Base-by-base conservation (phyloP, 331 rosid genomes). In the Quercus tomentella region DNA sequence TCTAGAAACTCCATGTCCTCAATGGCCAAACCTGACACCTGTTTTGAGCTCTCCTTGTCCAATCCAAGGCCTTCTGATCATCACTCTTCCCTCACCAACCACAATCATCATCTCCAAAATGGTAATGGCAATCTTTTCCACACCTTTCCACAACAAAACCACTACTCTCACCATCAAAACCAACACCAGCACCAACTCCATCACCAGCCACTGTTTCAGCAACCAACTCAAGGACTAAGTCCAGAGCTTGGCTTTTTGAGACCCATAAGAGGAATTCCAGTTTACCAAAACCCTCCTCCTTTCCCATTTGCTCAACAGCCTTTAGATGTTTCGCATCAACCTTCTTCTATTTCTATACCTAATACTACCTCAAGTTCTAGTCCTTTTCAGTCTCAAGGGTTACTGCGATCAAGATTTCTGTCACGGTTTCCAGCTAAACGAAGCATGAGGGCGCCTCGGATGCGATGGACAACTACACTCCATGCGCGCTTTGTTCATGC, bases 401-500 rank as follows among this genome's bases (percentile, higher is more conserved):
- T 91, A 82, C 86, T 93, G 89, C 79, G 99, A 80, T 89, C 98
- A 11, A 82, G 93, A 22, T 91, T 96, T 78, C 78, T 96, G 79
- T 90, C 99, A 0, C 82, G 99, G 43, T 96, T 93, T 43, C 99
- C 98, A 0, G 87, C 94, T 1, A 96, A 96, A 52, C 89, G 99
- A 8, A 90, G 98, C 91, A 96, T 93, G 94, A 88, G 99, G 75
- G 97, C 99, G 25, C 99, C 99, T 0, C 73, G 99, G 89, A 96
- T 96, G 99, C 91, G 99, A 21, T 96, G 99, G 99, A 96, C 99
- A 76, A 87, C 94, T 3, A 93, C 97, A 7, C 98, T 96, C 49
- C 99, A 96, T 69, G 97, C 98, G 83, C 96, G 98, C 45, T 96
- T 96, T 70, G 99, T 93, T 77, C 99, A 96, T 58, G 99, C 99